These are phyloP conservation scores for Simmondsia chinensis DNA, from an alignment of 148 eudicot genomes.

Conservation along the genomic window DNA sequence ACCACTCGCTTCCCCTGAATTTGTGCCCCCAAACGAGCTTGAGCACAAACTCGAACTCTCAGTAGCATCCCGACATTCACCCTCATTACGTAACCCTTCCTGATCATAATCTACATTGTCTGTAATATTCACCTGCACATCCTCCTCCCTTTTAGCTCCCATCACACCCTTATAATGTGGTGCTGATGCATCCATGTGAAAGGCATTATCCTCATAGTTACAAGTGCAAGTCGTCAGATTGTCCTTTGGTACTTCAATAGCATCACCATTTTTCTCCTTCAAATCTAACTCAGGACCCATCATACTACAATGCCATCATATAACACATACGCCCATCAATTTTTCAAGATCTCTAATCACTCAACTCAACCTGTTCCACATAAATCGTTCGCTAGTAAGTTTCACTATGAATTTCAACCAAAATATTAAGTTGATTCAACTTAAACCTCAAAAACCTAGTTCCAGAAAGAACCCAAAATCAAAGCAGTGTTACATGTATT, in stretches of 20 bases:
- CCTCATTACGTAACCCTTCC: slow-evolving; percentile 17
- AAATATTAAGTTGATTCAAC: no score
- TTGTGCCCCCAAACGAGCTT: slow-evolving; percentile 56
- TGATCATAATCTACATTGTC: slow-evolving; percentile 16
- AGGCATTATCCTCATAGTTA: slow-evolving; percentile 24
- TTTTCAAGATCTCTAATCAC: no score
- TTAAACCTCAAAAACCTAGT: no score
- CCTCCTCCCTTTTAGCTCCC: slow-evolving; percentile 8
- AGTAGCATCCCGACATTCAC: slow-evolving; percentile 32
- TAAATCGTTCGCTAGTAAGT: no score
- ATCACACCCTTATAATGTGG: slow-evolving; percentile 6
- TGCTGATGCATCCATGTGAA: slow-evolving; percentile 18
- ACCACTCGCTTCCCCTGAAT: slow-evolving; percentile 29
- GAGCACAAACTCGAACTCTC: slow-evolving; percentile 41
- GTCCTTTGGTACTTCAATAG: slow-evolving; percentile 21
- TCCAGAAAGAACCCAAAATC: no score
- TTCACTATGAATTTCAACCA: no score
- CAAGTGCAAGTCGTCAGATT: slow-evolving; percentile 23
- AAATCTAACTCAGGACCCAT: slow-evolving; percentile 42
- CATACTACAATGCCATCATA: neutral
- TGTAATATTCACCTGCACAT: slow-evolving; percentile 26
- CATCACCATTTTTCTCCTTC: slow-evolving; percentile 19
- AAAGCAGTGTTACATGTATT: no score
- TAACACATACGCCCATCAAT: no score
- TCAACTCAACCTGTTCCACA: no score